These are phyloP conservation scores for Arthroderma sp. DNA, from an alignment of 2,329 filamentous ascomycete species.

Conservation along the genomic window DNA sequence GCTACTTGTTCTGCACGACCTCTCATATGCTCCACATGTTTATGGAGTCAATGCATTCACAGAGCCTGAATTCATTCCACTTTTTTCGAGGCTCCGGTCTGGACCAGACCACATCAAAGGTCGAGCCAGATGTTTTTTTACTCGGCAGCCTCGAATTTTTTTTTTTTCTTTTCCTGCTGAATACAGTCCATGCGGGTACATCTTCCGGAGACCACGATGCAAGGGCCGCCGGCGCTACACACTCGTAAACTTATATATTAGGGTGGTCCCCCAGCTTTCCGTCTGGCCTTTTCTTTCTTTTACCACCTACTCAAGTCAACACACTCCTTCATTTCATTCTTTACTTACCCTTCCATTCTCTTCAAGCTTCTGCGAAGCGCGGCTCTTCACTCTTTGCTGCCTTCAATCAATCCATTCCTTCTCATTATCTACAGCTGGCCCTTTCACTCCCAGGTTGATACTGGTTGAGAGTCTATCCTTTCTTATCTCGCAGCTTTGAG, in stretches of 20 bases:
- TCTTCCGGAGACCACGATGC: neutral
- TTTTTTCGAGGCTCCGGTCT: no score
- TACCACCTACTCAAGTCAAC: constrained; percentile 5
- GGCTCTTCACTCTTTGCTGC: constrained; percentile 8
- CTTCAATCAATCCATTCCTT: constrained; percentile 11
- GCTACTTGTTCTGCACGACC: no score
- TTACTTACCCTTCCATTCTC: constrained; percentile 19
- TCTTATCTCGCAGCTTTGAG: neutral
- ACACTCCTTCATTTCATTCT: constrained; percentile 11
- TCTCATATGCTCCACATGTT: no score
- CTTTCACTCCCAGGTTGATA: constrained; percentile 7
- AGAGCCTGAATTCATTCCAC: no score
- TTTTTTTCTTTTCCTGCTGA: no score
- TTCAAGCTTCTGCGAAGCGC: constrained; percentile 13
- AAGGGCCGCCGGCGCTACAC: neutral
- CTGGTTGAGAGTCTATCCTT: constrained; percentile 9
- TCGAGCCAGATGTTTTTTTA: no score
- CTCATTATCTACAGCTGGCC: constrained; percentile 13
- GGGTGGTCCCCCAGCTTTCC: constrained; percentile 1
- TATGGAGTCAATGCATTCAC: no score
- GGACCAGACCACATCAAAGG: no score
- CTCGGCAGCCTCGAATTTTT: no score
- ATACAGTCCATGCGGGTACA: no score
- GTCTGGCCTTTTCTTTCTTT: constrained; percentile 3
- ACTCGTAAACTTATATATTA: neutral